These are phyloP conservation scores for Guillardia theta DNA, from an alignment of 78 protist species.

Conservation along the genomic window DNA sequence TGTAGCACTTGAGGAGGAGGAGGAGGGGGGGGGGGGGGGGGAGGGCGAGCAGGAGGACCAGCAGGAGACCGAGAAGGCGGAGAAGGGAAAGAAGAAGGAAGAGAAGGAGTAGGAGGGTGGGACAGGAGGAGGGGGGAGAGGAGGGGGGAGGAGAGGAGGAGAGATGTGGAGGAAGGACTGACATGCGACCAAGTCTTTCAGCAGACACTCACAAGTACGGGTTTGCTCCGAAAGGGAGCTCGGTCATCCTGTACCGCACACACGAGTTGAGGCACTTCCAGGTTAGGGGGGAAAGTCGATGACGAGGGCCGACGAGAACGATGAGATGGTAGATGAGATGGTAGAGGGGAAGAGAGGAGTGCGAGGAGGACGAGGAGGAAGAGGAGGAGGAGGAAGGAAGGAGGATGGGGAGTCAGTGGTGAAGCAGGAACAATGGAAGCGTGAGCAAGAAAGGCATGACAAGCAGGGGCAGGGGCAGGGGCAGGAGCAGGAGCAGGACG, in stretches of 20 bases:
- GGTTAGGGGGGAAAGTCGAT: no score
- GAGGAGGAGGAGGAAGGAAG: background rate
- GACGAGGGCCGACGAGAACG: background rate
- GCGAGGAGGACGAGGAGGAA: background rate
- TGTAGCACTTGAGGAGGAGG: background rate
- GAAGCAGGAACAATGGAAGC: no score
- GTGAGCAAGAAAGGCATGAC: no score
- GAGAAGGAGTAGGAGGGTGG: background rate
- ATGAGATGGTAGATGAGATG: background rate
- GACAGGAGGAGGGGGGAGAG: background rate
- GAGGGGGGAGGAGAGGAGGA: no score
- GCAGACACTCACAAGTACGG: slow-evolving; percentile 93
- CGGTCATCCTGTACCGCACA: slow-evolving; percentile 62
- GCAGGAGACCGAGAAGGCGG: background rate
- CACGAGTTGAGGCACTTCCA: background rate
- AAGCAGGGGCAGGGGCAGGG: no score
- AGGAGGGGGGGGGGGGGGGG: background rate
- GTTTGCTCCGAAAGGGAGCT: slow-evolving; percentile 83
- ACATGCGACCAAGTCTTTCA: slow-evolving; percentile 58
- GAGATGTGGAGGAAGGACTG: slow-evolving; percentile 43
- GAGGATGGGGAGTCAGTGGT: no score
- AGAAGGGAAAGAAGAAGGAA: background rate
- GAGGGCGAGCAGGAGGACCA: background rate
- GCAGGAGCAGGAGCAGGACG: no score
- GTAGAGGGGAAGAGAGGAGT: background rate